Evolutionary conservation across 768 basidiomycete species (phyloP), one percentile per base, ranked within the genome.

Genomic region (Suillus hirtellus): DNA sequence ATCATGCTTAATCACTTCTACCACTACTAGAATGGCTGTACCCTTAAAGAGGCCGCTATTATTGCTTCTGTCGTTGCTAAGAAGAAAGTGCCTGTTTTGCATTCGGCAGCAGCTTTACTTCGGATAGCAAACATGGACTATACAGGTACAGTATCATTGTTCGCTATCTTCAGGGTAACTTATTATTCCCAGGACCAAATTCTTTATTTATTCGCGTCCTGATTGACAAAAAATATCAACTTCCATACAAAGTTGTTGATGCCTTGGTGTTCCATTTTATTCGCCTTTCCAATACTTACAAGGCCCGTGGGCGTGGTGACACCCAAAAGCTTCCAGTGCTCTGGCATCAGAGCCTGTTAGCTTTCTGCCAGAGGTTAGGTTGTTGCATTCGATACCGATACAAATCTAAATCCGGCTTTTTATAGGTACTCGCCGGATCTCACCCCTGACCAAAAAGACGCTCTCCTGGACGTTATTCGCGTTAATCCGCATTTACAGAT

Each of bases 191-290:
- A 82, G 95, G 95, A 3, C 92, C 97, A 0, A 97, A 95, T 68
- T 97, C 95, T 12, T 84, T 99, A 24, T 98, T 99, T 81, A 96
- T 99, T 73, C 93, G 97, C 21, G 91, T 99, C 14, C 81, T 99
- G 37, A 80, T 98, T 58, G 97, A 99, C 80, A 99, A 99, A 78
- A 99, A 99, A 74, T 93, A 96, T 73, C 94, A 97, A 64, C 80
- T 99, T 37, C 97, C 97, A 0, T 99, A 95, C 82, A 96, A 99
- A 78, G 96, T 97, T 35, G 87, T 99, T 60, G 97, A 99, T 72
- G 92, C 93, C 3, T 86, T 99, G 63, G 96, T 98, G 14, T 96
- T 97, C 82, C 97, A 99, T 79, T 99, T 97, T 74, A 95, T 99
- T 70, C 90, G 95, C 31, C 87, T 99, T 49, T 95, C 95, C 31